Percentiles rank a stretch among this genome's conserved stretches.
These are phyloP conservation scores for Cyclotella cryptica DNA, from an alignment of 108 stramenopile species.

Conservation along the genomic window DNA sequence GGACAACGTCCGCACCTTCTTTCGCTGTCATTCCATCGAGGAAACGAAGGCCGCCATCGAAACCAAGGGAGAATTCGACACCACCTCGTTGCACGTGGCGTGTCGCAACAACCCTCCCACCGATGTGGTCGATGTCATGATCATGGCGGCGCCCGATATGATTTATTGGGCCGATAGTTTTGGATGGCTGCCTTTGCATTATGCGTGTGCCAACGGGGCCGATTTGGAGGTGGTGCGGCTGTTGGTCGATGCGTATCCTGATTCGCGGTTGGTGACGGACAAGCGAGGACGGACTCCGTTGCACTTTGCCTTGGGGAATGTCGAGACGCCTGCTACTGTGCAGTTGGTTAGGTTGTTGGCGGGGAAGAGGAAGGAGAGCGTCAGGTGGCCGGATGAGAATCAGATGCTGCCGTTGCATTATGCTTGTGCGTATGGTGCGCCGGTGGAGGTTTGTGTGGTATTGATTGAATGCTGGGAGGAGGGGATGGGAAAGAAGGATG, in stretches of 20 bases:
- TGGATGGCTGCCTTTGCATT: conserved; percentile 84
- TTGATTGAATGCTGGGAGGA: conserved; percentile 70
- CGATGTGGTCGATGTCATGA: conserved; percentile 67
- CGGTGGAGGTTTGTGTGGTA: conserved; percentile 61
- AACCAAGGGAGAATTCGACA: conserved; percentile 63
- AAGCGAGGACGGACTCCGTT: conserved; percentile 73
- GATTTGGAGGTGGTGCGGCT: conserved; percentile 61
- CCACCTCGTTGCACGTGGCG: conserved; percentile 74
- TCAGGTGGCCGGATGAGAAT: conserved; percentile 65
- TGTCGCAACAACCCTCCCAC: conserved; percentile 72
- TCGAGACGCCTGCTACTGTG: conserved; percentile 28
- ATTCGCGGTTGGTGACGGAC: conserved; percentile 65
- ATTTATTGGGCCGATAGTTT: conserved; percentile 68
- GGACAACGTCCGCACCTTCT: conserved; percentile 72
- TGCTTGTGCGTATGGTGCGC: conserved; percentile 83
- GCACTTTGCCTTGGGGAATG: conserved; percentile 66
- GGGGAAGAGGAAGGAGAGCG: conserved; percentile 29
- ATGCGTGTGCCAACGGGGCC: conserved; percentile 81
- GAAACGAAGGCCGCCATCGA: conserved; percentile 63
- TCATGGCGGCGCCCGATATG: conserved; percentile 65
- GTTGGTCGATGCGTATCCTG: conserved; percentile 67
- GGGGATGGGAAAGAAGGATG: conserved; percentile 60
- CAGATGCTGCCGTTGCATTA: conserved; percentile 86
- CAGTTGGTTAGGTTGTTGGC: conserved; percentile 27
- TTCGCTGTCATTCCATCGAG: conserved; percentile 59